Base-by-base conservation (phyloP, 2,329 filamentous ascomycete genomes). In the Phialocephala subalpina region DNA sequence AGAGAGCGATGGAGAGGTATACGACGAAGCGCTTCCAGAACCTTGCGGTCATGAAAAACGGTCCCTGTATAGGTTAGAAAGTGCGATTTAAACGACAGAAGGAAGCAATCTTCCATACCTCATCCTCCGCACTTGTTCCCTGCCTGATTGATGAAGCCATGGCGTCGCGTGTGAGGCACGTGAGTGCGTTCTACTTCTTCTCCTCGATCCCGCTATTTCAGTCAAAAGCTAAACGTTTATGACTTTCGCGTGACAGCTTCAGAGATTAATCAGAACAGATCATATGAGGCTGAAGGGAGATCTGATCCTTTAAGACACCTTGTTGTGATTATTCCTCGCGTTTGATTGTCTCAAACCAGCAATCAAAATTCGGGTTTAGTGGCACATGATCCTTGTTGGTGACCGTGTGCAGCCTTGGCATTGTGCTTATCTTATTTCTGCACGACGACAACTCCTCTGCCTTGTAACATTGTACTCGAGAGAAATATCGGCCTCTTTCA, bases 21-120 rank as follows among this genome's bases (percentile, higher is more conserved):
- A 74, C 73, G 0, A 68, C 68, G 64, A 73, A 67, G 7, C 72
- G 72, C 67, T 74, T 74, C 70, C 71, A 73, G 65, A 74, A 73
- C 42, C 27, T 62, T 2, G 68, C 69, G 5, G 70, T 73, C 5
- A 67, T 16, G 42, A 67, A 71, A n/a, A 63, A 70, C 4, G 29
- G 33, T 4, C n/a, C 55, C 55, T 57, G 33, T 12, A 38, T 16
- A 9, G 8, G 33, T 57, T 38, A 36, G 29, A 14, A 16, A 57
- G 29, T 35, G 25, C 11, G n/a, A 53, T 29, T 7, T 53, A 16
- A 12, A 11, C 7, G 4, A 11, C 2, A 9, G 9, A 49, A 14
- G 49, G 25, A n/a, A 33, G 22, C 18, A 5, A 22, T 12, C 25
- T 14, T 2, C 12, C 14, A 29, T 33, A 53, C 49, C 11, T 29